Evolutionary conservation across 495 filamentous ascomycete genomes (phyloP).

Genomic region (Opeltia flavorubescens): DNA sequence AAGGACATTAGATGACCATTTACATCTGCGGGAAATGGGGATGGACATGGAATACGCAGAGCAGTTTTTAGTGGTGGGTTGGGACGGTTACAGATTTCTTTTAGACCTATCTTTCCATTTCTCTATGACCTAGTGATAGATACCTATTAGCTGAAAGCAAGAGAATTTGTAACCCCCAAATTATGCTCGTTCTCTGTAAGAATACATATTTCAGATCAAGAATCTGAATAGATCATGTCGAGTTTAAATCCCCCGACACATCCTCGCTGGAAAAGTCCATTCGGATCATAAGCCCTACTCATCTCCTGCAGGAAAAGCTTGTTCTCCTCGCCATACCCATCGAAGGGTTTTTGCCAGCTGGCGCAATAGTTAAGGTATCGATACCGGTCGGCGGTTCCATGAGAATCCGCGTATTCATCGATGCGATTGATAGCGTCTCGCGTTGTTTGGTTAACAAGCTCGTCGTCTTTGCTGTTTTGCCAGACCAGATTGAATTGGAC

Average conservation of each 20-base stretch:
- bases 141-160: too few species aligned
- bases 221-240: too few species aligned
- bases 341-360: slow-evolving; percentile 21
- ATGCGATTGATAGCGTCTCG: slow-evolving; percentile 18
- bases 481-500: slow-evolving; percentile 22
- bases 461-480: slow-evolving; percentile 17
- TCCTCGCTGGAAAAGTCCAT: slow-evolving; percentile 19
- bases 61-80: too few species aligned
- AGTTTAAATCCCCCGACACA: slow-evolving; percentile 24
- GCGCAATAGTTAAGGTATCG: slow-evolving; percentile 24
- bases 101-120: too few species aligned
- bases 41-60: too few species aligned
- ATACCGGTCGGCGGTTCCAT: slow-evolving; percentile 17
- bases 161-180: too few species aligned
- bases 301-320: slow-evolving; percentile 16
- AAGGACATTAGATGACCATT: too few species aligned
- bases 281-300: slow-evolving; percentile 21
- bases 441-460: slow-evolving; percentile 16
- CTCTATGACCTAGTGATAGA: too few species aligned
- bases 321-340: slow-evolving; percentile 22
- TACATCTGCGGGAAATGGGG: too few species aligned
- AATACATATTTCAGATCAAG: too few species aligned
- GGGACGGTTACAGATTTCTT: too few species aligned
- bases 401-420: slow-evolving; percentile 16
- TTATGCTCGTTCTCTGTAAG: too few species aligned